These are phyloP conservation scores for Komagataella ulmi DNA, from an alignment of 805 yeast genomes.

Conservation along the genomic window DNA sequence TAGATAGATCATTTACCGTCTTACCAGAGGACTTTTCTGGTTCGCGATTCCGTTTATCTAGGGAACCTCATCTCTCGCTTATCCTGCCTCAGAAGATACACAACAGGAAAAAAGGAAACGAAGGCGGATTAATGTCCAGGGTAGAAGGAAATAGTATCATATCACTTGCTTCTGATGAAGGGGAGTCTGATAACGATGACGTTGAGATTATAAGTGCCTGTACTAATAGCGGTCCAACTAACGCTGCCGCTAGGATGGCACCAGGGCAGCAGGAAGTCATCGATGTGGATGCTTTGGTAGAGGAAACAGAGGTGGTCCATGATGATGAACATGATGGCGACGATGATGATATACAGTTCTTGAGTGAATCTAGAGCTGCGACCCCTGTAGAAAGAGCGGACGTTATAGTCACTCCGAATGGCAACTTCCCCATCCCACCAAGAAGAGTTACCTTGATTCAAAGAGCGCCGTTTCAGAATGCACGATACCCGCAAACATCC, in stretches of 20 bases:
- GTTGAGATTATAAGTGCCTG: conserved; percentile 4
- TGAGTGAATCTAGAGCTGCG: background rate
- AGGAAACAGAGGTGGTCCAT: background rate
- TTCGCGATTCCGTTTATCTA: background rate
- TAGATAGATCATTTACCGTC: background rate
- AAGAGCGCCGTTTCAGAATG: background rate
- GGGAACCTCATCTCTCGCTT: background rate
- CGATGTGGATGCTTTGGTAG: background rate
- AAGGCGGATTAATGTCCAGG: background rate
- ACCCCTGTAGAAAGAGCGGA: background rate
- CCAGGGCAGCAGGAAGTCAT: background rate
- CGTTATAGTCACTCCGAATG: background rate
- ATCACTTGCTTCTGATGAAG: conserved; percentile 2
- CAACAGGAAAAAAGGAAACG: background rate
- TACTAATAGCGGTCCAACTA: background rate
- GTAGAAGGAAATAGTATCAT: conserved; percentile 1
- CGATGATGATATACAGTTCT: background rate
- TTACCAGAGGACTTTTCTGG: background rate
- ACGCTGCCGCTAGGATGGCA: background rate
- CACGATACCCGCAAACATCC: background rate
- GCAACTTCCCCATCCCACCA: background rate
- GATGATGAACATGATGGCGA: background rate
- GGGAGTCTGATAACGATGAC: conserved; percentile 5
- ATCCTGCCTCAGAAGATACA: background rate
- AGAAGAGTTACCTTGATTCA: background rate